These are phyloP conservation scores for Isatis lusitanica DNA, from an alignment of 441 rosid species.

Conservation along the genomic window DNA sequence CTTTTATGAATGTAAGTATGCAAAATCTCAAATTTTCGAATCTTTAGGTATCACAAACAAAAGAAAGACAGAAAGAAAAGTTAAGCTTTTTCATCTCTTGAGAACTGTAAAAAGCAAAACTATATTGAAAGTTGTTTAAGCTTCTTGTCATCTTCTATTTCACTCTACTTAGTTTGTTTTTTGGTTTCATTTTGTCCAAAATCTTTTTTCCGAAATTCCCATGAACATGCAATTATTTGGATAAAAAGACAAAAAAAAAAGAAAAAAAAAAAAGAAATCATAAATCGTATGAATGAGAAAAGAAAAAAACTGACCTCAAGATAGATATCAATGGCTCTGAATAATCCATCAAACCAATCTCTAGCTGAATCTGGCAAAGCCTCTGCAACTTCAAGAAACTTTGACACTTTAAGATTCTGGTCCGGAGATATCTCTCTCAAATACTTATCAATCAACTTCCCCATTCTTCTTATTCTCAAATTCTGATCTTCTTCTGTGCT, in stretches of 20 bases:
- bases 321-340: slow-evolving; percentile 74
- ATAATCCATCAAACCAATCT: slow-evolving; percentile 74
- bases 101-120: slow-evolving; percentile 26
- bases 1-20: slow-evolving; percentile 24
- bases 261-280: not conserved
- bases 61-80: slow-evolving; percentile 23
- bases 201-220: not conserved
- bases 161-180: slow-evolving; percentile 24
- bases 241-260: not conserved
- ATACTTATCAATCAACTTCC: slow-evolving; percentile 61
- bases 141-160: slow-evolving; percentile 33
- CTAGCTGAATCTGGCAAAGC: slow-evolving; percentile 72
- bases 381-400: slow-evolving; percentile 68
- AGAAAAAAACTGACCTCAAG: slow-evolving; percentile 53
- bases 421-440: slow-evolving; percentile 77
- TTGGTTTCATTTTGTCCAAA: not conserved
- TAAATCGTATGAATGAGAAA: not conserved
- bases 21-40: slow-evolving; percentile 26
- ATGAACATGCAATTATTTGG: slow-evolving; percentile 20
- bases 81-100: slow-evolving; percentile 25
- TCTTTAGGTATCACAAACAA: slow-evolving; percentile 23
- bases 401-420: slow-evolving; percentile 59
- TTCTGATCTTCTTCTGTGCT: slow-evolving; percentile 26
- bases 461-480: slow-evolving; percentile 50
- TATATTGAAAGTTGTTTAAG: slow-evolving; percentile 19